These are phyloP conservation scores for Suillus tomentosus DNA, from an alignment of 768 basidiomycete species.

Conservation along the genomic window DNA sequence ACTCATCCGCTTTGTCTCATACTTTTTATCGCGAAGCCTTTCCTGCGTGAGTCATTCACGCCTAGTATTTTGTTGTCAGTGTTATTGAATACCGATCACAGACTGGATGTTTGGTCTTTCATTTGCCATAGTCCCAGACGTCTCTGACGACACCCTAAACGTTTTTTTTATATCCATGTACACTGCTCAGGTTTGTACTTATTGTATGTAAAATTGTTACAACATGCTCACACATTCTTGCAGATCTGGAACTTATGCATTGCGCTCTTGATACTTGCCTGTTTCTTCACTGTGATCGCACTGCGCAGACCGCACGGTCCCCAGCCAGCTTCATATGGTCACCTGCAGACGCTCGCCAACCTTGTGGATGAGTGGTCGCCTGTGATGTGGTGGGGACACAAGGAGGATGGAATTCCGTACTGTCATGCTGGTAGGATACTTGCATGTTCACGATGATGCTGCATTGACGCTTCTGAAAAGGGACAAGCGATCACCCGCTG, in stretches of 20 bases:
- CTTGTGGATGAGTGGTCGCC: conserved; percentile 38
- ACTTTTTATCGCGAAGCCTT: conserved; percentile 24
- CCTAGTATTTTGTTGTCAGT: not conserved
- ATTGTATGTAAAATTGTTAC: not conserved
- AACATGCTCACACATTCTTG: not conserved
- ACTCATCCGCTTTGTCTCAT: conserved; percentile 20
- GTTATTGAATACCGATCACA: conserved; percentile 9
- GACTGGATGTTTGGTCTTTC: conserved; percentile 36
- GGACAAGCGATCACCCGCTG: conserved; percentile 19
- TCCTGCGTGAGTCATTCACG: conserved; percentile 26
- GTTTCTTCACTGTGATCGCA: conserved; percentile 20
- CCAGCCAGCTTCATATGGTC: conserved; percentile 36
- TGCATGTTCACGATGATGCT: not conserved
- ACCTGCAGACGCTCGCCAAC: conserved; percentile 36
- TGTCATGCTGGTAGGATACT: conserved; percentile 23
- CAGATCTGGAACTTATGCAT: conserved; percentile 31
- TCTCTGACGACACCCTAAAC: no score
- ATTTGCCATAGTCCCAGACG: not conserved
- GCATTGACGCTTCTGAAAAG: not conserved
- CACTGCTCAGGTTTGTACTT: conserved; percentile 26
- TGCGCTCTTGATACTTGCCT: conserved; percentile 23
- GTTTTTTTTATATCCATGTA: not conserved
- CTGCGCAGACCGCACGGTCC: conserved; percentile 23
- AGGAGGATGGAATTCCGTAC: conserved; percentile 11
- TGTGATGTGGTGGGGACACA: conserved; percentile 36